phyloP scores from a whole-genome alignment of 1,284 basidiomycete genomes.

The Ustilago crameri region DNA sequence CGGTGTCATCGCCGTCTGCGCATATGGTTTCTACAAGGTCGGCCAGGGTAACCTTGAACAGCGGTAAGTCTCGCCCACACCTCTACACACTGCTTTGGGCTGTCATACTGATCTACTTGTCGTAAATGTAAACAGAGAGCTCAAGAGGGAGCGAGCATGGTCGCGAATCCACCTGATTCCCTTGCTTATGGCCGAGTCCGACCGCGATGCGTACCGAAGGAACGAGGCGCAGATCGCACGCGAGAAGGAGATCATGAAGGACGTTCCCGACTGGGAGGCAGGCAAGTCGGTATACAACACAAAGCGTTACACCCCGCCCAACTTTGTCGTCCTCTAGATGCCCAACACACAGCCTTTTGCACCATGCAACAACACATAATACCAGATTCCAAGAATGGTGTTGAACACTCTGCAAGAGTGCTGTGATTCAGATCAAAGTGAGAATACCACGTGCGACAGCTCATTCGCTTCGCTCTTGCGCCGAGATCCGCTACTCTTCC shows the following conservation, averaged over 20 bases:
- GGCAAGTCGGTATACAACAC: slow-evolving; percentile 89
- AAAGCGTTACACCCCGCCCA: slow-evolving; percentile 77
- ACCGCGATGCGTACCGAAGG: slow-evolving; percentile 88
- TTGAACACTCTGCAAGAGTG: too few relatives aligned
- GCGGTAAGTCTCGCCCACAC: slow-evolving; percentile 75
- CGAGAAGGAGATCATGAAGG: slow-evolving; percentile 95
- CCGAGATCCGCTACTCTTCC: too few relatives aligned
- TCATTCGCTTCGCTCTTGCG: too few relatives aligned
- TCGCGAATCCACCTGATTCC: slow-evolving; percentile 95
- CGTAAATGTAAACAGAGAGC: slow-evolving; percentile 75
- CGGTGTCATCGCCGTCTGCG: slow-evolving; percentile 84
- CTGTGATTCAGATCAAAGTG: too few relatives aligned
- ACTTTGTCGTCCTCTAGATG: slow-evolving; percentile 70
- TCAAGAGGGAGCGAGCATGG: slow-evolving; percentile 93
- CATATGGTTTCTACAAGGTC: slow-evolving; percentile 90
- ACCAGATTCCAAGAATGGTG: too few relatives aligned
- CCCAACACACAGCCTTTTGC: not conserved
- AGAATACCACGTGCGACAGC: too few relatives aligned
- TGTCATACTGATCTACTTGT: not conserved
- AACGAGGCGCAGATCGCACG: slow-evolving; percentile 80
- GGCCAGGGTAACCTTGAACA: slow-evolving; percentile 90
- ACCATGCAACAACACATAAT: not conserved
- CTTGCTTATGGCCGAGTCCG: slow-evolving; percentile 84
- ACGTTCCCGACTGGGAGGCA: slow-evolving; percentile 84
- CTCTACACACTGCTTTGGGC: not conserved